A percentile compares a stretch with the other conserved stretches of the same genome.
These are phyloP conservation scores for Podila minutissima DNA, from an alignment of 192 early-diverging fungal genomes.

Conservation along the genomic window DNA sequence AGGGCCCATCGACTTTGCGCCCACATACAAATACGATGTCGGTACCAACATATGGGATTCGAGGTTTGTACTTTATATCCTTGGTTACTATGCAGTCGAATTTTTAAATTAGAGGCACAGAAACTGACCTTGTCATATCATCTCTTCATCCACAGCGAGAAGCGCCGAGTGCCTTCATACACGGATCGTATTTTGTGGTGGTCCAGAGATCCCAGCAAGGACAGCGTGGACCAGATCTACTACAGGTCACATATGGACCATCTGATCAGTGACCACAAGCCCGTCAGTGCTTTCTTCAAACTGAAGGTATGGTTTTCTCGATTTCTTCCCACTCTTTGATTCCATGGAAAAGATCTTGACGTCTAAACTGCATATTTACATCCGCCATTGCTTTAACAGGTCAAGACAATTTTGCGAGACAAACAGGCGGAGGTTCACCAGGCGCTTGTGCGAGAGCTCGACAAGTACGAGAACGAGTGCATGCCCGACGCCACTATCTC, in stretches of 20 bases:
- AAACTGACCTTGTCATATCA: neutral
- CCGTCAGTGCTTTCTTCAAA: slow-evolving; percentile 79
- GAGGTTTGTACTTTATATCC: slow-evolving; percentile 47
- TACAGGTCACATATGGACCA: slow-evolving; percentile 74
- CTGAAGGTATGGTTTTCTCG: slow-evolving; percentile 54
- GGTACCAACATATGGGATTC: slow-evolving; percentile 86
- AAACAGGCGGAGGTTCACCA: slow-evolving; percentile 65
- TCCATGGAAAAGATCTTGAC: neutral
- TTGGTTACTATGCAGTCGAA: neutral
- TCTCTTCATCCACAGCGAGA: slow-evolving; percentile 62
- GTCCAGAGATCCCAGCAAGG: slow-evolving; percentile 56
- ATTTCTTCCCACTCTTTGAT: neutral
- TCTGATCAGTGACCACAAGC: slow-evolving; percentile 90
- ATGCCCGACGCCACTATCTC: slow-evolving; percentile 73
- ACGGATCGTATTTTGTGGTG: slow-evolving; percentile 95
- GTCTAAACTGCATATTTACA: neutral
- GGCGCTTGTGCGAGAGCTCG: slow-evolving; percentile 78
- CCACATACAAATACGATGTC: slow-evolving; percentile 94
- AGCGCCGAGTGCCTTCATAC: slow-evolving; percentile 88
- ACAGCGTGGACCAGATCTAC: slow-evolving; percentile 58
- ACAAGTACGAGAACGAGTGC: slow-evolving; percentile 83
- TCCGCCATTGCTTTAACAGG: slow-evolving; percentile 27
- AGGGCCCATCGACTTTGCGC: slow-evolving; percentile 76
- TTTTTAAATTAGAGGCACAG: neutral
- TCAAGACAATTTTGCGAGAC: slow-evolving; percentile 66